Evolutionary conservation across 805 yeast genomes (phyloP), one percentile per base, ranked within the genome.

Genomic region (Wickerhamiella lipophila): DNA sequence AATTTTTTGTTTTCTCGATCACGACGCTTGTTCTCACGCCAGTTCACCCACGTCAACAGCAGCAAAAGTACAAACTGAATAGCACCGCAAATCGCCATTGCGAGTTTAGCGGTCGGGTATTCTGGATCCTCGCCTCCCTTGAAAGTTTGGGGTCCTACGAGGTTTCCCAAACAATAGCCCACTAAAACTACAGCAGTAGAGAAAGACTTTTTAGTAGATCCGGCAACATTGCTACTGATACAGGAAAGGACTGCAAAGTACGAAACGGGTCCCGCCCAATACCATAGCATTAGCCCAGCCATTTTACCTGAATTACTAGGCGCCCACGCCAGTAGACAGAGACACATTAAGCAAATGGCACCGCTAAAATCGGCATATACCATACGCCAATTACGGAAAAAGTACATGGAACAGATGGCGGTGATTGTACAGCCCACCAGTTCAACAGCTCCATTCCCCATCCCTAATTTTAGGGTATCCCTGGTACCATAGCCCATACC

Each of bases 131-230:
- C 75, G 3, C 61, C 54, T 0, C 72, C 64, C 50, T 68, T 70
- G 66, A 81, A 83, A 15, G 82, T 71, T 63, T 80, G 87, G 3
- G 89, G 86, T 2, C 88, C 89, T 49, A 80, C 72, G 35, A 81
- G 66, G 60, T 80, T 78, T 15, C 85, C 83, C 42, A 77, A 73
- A 39, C 84, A 76, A 60, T 79, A 83, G 5, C 77, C 81, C 50
- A 81, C 70, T 62, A 81, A 69, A 46, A 72, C 71, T 27, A 78
- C 61, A 4, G 80, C 79, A 46, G 77, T 75, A 18, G 76, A 71
- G 3, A 77, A 71, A 55, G 78, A 70, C 56, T 81, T 78, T 63
- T 83, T 83, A 11, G 88, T 81, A 54, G 77, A 75, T 9, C 92
- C 94, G 1, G 87, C 78, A 32, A 79, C 73, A 60, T 82, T 72